Percentiles rank a stretch among this genome's conserved stretches.
Evolutionary conservation across 345 rosid genomes (phyloP).

Genomic region (Citrus sp.): DNA sequence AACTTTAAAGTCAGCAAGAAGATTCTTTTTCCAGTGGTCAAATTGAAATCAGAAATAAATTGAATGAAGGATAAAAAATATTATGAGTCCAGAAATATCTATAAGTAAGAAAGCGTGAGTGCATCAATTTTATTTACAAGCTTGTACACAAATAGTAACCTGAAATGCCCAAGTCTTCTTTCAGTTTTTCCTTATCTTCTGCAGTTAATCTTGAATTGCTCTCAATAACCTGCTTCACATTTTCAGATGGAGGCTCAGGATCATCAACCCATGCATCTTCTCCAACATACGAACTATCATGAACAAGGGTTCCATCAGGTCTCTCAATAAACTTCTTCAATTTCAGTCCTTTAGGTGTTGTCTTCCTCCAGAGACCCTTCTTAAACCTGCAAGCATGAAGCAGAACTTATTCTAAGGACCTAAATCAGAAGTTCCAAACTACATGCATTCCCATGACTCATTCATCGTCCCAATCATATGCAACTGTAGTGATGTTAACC

Average conservation of each 20-base stretch:
- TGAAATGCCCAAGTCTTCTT: constrained; percentile 58
- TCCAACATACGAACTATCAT: constrained; percentile 81
- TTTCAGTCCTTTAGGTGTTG: constrained; percentile 81
- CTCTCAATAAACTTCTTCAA: constrained; percentile 76
- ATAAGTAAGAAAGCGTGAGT: neutral
- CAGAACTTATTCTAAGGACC: neutral
- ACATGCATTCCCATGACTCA: neutral
- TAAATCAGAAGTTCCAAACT: neutral
- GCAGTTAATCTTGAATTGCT: constrained; percentile 45
- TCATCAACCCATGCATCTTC: constrained; percentile 92
- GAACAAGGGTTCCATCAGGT: constrained; percentile 76
- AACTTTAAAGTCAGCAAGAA: neutral
- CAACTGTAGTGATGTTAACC: neutral
- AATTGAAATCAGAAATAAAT: neutral
- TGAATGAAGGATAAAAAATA: neutral
- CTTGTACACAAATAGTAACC: constrained; percentile 40
- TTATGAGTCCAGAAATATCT: neutral
- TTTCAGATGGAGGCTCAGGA: constrained; percentile 47
- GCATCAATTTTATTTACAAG: constrained; percentile 3
- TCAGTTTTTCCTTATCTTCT: constrained; percentile 64
- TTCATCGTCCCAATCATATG: neutral
- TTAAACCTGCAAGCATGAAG: constrained; percentile 54
- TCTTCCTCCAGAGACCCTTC: constrained; percentile 82
- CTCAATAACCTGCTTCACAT: constrained; percentile 54
- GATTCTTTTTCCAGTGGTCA: neutral